These are phyloP conservation scores for Poa annua DNA, from an alignment of 176 grass and related monocot genomes.

Conservation along the genomic window DNA sequence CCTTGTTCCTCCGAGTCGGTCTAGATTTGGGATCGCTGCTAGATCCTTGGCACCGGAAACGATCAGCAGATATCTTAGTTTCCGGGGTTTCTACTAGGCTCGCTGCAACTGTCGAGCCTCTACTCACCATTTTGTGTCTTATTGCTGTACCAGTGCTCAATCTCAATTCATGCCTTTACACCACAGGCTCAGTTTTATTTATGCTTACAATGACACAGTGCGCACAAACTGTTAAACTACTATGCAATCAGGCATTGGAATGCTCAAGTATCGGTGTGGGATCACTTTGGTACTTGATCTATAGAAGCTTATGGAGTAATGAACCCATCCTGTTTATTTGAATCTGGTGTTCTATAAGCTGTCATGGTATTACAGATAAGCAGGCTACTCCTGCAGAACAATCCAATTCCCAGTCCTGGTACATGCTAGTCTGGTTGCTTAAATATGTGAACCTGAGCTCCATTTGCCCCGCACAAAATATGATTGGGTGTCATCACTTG, in stretches of 20 bases:
- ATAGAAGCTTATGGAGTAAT: neutral
- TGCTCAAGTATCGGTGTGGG: neutral
- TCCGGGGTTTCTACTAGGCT: neutral
- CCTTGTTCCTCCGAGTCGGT: neutral
- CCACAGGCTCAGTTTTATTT: neutral
- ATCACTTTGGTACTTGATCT: neutral
- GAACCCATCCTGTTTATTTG: neutral
- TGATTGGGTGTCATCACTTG: too few species aligned
- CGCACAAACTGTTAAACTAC: neutral
- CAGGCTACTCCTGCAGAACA: neutral
- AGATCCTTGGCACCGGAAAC: conserved; percentile 2
- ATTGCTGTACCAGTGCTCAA: neutral
- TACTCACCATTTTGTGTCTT: neutral
- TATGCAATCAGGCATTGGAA: neutral
- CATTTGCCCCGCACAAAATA: too few species aligned
- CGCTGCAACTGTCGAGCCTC: neutral
- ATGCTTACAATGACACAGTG: neutral
- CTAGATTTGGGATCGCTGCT: conserved; percentile 37
- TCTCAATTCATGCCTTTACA: neutral
- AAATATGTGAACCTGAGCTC: neutral
- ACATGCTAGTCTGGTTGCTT: neutral
- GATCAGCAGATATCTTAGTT: conserved; percentile 2
- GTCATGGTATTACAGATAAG: conserved; percentile 5
- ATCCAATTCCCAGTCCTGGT: neutral
- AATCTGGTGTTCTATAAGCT: neutral